Conservation (phyloP, 495 filamentous ascomycete genomes). For the Xanthoparmelia taractica region DNA sequence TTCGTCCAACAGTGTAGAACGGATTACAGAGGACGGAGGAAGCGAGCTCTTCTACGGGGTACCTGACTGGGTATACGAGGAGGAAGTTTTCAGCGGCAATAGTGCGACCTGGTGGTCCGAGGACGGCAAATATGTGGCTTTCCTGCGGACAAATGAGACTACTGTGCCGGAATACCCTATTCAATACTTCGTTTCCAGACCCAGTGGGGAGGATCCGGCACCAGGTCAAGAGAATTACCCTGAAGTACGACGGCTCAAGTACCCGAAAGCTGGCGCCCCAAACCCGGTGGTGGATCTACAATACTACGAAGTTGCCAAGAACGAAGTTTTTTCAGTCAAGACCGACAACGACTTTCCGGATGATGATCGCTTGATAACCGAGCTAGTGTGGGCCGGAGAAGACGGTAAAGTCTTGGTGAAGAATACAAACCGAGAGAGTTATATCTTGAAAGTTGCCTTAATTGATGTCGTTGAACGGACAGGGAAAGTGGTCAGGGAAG, state of each 20-base stretch:
- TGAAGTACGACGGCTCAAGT: slow-evolving; percentile 87
- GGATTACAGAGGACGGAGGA: slow-evolving; percentile 82
- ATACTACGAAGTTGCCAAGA: slow-evolving; percentile 79
- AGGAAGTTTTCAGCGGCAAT: slow-evolving; percentile 78
- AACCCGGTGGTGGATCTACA: slow-evolving; percentile 82
- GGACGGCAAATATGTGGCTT: slow-evolving; percentile 81
- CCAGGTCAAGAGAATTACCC: slow-evolving; percentile 83
- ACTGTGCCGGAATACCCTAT: slow-evolving; percentile 88
- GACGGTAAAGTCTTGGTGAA: slow-evolving; percentile 69
- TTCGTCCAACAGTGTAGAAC: slow-evolving; percentile 48
- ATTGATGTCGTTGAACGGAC: slow-evolving; percentile 68
- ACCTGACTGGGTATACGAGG: slow-evolving; percentile 99
- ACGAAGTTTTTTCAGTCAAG: slow-evolving; percentile 70
- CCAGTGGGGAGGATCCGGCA: slow-evolving; percentile 64
- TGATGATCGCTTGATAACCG: slow-evolving; percentile 82
- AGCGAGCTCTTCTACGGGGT: slow-evolving; percentile 86
- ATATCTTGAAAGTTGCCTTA: slow-evolving; percentile 74
- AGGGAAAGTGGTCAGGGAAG: slow-evolving; percentile 70
- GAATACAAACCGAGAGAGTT: slow-evolving; percentile 91
- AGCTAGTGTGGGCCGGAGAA: slow-evolving; percentile 80
- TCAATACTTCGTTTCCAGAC: slow-evolving; percentile 84
- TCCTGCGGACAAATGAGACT: slow-evolving; percentile 87
- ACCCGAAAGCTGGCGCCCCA: slow-evolving; percentile 89
- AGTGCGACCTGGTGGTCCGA: slow-evolving; percentile 91
- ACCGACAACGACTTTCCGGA: slow-evolving; percentile 70